phyloP scores from a whole-genome alignment of 352 stramenopile species.

The Phytophthora lateralis region DNA sequence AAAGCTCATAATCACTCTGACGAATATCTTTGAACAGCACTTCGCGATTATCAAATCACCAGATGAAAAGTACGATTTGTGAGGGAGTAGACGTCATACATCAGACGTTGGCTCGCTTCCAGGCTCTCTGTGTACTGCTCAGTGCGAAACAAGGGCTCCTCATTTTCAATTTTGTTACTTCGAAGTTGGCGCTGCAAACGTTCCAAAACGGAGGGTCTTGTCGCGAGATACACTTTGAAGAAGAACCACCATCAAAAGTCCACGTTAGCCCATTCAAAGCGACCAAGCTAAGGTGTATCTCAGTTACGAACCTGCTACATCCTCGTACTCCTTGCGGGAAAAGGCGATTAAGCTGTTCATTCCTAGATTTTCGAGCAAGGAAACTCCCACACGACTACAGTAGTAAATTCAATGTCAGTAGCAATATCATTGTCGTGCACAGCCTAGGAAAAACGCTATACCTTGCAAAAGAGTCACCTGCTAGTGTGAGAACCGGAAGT shows the following conservation, averaged over 20 bases:
- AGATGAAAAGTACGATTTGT: constrained; percentile 37
- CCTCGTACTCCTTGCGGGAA: constrained; percentile 54
- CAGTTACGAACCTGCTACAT: constrained; percentile 47
- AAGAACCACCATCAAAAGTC: background rate
- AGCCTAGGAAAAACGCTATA: constrained; percentile 3
- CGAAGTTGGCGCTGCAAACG: constrained; percentile 33
- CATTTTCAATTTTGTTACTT: constrained; percentile 2
- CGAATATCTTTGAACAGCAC: background rate
- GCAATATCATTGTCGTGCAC: background rate
- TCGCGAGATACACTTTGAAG: constrained; percentile 42
- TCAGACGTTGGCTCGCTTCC: constrained; percentile 47
- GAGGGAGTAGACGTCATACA: constrained; percentile 38
- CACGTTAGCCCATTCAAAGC: constrained; percentile 11
- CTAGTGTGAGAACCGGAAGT: constrained; percentile 89
- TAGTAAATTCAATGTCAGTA: background rate
- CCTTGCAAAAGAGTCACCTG: constrained; percentile 65
- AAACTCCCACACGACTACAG: constrained; percentile 64
- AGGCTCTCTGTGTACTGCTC: constrained; percentile 37
- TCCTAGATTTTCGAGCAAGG: constrained; percentile 46
- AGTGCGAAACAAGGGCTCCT: constrained; percentile 47
- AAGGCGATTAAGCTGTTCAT: constrained; percentile 44
- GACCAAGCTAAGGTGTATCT: background rate
- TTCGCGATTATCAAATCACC: constrained; percentile 23
- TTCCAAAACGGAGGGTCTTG: constrained; percentile 18
- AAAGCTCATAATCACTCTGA: constrained; percentile 11